A percentile compares a stretch with the other conserved stretches of the same genome.
Evolutionary conservation across 1,139 yeast genomes (phyloP).

Genomic region (Hansenula lynferdii): DNA sequence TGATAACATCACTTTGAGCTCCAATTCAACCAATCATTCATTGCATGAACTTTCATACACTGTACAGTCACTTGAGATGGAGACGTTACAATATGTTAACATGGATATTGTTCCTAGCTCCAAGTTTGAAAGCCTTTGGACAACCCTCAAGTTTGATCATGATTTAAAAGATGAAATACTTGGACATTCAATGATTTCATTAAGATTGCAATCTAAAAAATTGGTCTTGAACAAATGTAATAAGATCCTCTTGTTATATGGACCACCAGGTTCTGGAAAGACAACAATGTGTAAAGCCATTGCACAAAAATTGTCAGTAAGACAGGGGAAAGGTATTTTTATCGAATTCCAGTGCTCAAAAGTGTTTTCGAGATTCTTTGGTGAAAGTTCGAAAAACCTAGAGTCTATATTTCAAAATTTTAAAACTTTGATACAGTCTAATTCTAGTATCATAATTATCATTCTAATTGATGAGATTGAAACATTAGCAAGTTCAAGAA

Average conservation of each 20-base stretch:
- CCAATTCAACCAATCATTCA: conserved; percentile 3
- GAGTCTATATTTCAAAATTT: conserved; percentile 28
- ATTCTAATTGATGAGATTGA: conserved; percentile 36
- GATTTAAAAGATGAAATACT: conserved; percentile 24
- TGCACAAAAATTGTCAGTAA: conserved; percentile 30
- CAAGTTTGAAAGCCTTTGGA: conserved; percentile 27
- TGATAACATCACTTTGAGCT: conserved; percentile 9
- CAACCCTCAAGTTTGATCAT: conserved; percentile 24
- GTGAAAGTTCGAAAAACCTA: conserved; percentile 35
- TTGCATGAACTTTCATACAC: conserved; percentile 5
- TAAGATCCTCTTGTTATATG: conserved; percentile 31
- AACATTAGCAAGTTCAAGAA: conserved; percentile 34
- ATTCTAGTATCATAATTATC: conserved; percentile 21
- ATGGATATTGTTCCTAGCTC: conserved; percentile 24
- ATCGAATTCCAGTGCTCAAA: conserved; percentile 33
- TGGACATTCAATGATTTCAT: conserved; percentile 25
- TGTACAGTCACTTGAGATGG: conserved; percentile 1
- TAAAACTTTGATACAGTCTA: conserved; percentile 17
- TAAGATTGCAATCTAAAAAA: conserved; percentile 16
- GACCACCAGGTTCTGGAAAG: conserved; percentile 52
- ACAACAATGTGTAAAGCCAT: conserved; percentile 42
- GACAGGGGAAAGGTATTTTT: conserved; percentile 21
- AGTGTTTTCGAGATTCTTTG: conserved; percentile 36
- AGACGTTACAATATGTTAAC: conserved; percentile 15
- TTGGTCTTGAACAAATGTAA: conserved; percentile 12